phyloP scores from a whole-genome alignment of 2,329 filamentous ascomycete genomes.

The Neofusicoccum ribis region DNA sequence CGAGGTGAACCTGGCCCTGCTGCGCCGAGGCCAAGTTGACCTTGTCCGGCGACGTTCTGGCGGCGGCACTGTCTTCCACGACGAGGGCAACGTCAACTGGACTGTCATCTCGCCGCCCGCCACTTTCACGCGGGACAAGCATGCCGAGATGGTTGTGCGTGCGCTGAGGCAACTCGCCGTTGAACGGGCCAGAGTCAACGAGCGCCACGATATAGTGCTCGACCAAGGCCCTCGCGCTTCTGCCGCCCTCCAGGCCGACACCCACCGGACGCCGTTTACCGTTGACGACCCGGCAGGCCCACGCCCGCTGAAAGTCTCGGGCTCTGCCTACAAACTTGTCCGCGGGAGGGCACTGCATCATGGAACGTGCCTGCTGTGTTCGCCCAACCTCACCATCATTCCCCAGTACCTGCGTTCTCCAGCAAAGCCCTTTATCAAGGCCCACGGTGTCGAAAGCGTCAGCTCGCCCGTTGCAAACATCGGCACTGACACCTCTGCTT shows the following conservation, averaged over 20 bases:
- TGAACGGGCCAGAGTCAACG: slow-evolving; percentile 71
- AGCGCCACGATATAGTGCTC: slow-evolving; percentile 89
- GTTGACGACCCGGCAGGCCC: slow-evolving; percentile 31
- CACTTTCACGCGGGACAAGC: slow-evolving; percentile 77
- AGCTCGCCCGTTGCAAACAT: slow-evolving; percentile 83
- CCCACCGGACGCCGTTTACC: slow-evolving; percentile 48
- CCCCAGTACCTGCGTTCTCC: slow-evolving; percentile 74
- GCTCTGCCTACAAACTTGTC: slow-evolving; percentile 93
- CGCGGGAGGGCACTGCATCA: slow-evolving; percentile 81
- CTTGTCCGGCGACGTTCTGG: slow-evolving; percentile 84
- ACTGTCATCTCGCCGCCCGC: slow-evolving; percentile 80
- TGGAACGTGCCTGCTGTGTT: slow-evolving; percentile 81
- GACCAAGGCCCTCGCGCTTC: slow-evolving; percentile 40
- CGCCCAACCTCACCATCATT: slow-evolving; percentile 71
- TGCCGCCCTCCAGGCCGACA: slow-evolving; percentile 38
- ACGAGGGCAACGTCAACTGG: slow-evolving; percentile 91
- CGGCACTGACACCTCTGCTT: slow-evolving; percentile 52
- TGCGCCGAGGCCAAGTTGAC: slow-evolving; percentile 52
- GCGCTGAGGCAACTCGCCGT: slow-evolving; percentile 66
- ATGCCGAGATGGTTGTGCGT: slow-evolving; percentile 91
- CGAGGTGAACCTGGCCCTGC: slow-evolving; percentile 73
- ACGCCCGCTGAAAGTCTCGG: slow-evolving; percentile 72
- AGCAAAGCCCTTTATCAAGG: slow-evolving; percentile 72
- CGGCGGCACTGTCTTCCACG: slow-evolving; percentile 93
- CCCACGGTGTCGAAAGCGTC: slow-evolving; percentile 88